Base-by-base conservation (phyloP, 306 rosid genomes). In the Cyamopsis tetragonoloba region DNA sequence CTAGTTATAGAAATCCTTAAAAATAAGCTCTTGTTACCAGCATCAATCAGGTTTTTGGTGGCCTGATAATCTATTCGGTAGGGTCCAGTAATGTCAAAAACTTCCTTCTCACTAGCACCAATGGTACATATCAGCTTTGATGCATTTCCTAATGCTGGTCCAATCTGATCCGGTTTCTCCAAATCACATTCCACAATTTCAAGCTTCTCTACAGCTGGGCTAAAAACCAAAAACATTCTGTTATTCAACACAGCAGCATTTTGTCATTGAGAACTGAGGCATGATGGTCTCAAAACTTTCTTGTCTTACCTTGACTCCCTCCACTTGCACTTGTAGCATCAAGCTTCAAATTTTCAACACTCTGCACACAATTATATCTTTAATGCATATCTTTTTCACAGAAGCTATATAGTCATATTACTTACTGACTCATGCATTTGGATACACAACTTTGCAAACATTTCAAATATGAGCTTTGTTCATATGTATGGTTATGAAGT, bases 171-270 rank as follows among this genome's bases (percentile, higher is more conserved):
- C 34, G 43, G 80, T 74, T 78, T 89, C 97, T 93, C 96, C 73
- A 89, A 79, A 82, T 93, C 96, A 82, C 98, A 93, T 82, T 83
- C 89, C 87, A 93, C 96, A 79, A 88, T 79, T 89, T 89, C 93
- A 86, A 93, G 96, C 97, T 75, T 89, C 83, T 93, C 96, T 88
- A 93, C 95, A 84, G 95, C 98, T 92, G 98, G 96, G 89, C 98
- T 92, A 92, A 86, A 89, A 76, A 80, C 88, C 91, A 92, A 87
- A 91, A 87, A 79, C 69, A 72, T 70, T 80, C 83, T 72, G 89
- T 92, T 89, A 87, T 74, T 78, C 75, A 70, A 85, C 70, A 72
- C 66, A 76, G 68, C 67, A 86, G 78, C 78, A 64, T 54, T 43
- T 26, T 46, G 46, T 66, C 43, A 38, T 50, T 31, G 71, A 53